Evolutionary conservation across 2,329 filamentous ascomycete species (phyloP).

Genomic region (Fusarium sterilihyphosum): DNA sequence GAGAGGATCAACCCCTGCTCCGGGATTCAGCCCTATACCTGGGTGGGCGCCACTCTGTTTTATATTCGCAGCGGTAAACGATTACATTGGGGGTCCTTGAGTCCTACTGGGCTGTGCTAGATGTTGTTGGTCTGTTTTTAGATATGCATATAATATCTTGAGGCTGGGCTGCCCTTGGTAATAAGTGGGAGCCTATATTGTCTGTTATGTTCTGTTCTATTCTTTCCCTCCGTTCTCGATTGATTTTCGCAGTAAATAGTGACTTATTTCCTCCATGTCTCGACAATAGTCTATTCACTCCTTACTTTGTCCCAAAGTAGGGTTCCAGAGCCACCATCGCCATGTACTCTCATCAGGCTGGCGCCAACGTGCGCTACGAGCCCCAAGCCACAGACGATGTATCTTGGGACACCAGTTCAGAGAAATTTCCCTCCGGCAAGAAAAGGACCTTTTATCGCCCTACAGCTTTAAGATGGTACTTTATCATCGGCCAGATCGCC

Average conservation of each 20-base stretch:
- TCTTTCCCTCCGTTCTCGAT: background rate
- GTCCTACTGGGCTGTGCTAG: conserved; percentile 2
- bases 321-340: background rate
- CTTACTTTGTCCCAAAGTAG: background rate
- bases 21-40: conserved; percentile 12
- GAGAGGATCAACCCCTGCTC: background rate
- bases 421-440: conserved; percentile 19
- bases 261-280: background rate
- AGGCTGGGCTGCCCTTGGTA: conserved; percentile 4
- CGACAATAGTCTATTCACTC: background rate
- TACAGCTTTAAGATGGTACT: conserved; percentile 42
- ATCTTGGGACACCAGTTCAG: conserved; percentile 28
- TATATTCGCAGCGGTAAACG: background rate
- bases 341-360: conserved; percentile 35
- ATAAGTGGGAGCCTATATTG: background rate
- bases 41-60: conserved; percentile 9
- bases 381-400: conserved; percentile 39
- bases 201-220: background rate
- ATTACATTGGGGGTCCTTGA: background rate
- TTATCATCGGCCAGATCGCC: conserved; percentile 26
- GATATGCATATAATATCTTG: background rate
- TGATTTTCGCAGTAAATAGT: background rate
- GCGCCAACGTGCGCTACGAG: conserved; percentile 35
- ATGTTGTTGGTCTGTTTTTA: conserved; percentile 8
- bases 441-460: conserved; percentile 38